Percentiles rank a stretch among this genome's conserved stretches.
Conservation (phyloP, 2,329 filamentous ascomycete species). For the Hymenoscyphus linearis region DNA sequence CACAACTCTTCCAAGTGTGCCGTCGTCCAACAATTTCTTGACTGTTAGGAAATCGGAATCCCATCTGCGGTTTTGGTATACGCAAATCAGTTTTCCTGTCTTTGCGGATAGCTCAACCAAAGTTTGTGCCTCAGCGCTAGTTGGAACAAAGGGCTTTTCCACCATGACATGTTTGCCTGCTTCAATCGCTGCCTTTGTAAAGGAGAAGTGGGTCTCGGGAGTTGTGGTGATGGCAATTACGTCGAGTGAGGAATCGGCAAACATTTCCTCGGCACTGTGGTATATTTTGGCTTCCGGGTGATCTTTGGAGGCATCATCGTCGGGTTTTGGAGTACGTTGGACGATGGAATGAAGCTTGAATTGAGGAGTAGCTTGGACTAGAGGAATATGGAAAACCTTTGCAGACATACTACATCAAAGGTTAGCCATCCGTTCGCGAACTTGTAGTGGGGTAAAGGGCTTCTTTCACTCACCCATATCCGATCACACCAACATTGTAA, state of each 20-base stretch:
- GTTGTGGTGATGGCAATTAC: conserved; percentile 68
- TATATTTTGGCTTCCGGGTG: conserved; percentile 61
- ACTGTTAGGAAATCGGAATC: conserved; percentile 73
- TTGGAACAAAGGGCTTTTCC: conserved; percentile 80
- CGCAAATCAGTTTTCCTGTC: conserved; percentile 38
- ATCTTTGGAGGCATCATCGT: conserved; percentile 63
- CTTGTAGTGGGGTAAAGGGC: background rate
- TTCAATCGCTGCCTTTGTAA: conserved; percentile 60
- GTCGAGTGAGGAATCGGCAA: conserved; percentile 61
- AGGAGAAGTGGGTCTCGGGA: conserved; percentile 63
- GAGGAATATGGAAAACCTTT: conserved; percentile 81
- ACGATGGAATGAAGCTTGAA: conserved; percentile 70
- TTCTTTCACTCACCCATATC: conserved; percentile 40
- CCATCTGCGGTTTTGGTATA: conserved; percentile 56
- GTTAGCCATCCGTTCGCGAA: conserved; percentile 8
- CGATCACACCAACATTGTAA: conserved; percentile 53
- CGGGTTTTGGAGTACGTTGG: conserved; percentile 61
- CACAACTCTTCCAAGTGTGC: conserved; percentile 62
- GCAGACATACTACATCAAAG: conserved; percentile 47
- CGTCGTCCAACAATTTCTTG: conserved; percentile 53
- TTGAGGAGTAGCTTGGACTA: conserved; percentile 58
- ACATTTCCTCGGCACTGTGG: conserved; percentile 54
- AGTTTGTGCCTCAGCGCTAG: conserved; percentile 58
- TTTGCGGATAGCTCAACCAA: conserved; percentile 42
- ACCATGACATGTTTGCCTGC: conserved; percentile 72